A percentile compares a stretch with the other conserved stretches of the same genome.
Conservation (phyloP, 2,329 filamentous ascomycete species). For the Claviceps paspali region DNA sequence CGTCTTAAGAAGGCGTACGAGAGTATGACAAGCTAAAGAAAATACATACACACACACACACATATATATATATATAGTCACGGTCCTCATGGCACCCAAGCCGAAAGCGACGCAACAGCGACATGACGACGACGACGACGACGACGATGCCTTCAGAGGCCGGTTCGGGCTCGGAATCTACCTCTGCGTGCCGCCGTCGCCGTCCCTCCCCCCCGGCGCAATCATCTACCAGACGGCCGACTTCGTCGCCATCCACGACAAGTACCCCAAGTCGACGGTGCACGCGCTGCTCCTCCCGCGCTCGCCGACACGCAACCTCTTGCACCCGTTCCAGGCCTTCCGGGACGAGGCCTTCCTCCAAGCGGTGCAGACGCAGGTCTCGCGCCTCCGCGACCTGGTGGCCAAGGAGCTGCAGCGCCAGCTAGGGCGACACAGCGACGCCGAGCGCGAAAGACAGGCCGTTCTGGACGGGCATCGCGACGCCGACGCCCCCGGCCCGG, state of each 20-base stretch:
- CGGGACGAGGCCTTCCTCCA: constrained; percentile 54
- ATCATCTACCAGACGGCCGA: constrained; percentile 52
- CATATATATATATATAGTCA: constrained; percentile 12
- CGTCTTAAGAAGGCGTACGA: too few species aligned
- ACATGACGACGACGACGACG: constrained; percentile 7
- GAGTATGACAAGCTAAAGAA: background rate
- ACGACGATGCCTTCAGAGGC: constrained; percentile 24
- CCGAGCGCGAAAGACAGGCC: constrained; percentile 50
- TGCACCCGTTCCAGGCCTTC: constrained; percentile 68
- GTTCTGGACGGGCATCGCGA: constrained; percentile 41
- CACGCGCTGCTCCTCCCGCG: constrained; percentile 84
- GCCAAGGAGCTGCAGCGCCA: constrained; percentile 59
- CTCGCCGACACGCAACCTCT: constrained; percentile 38
- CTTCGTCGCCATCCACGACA: constrained; percentile 67
- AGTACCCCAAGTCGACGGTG: constrained; percentile 71
- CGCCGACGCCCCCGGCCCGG: too few species aligned
- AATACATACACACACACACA: background rate
- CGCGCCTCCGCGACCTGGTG: constrained; percentile 46
- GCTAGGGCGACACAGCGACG: constrained; percentile 46
- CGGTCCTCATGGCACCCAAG: constrained; percentile 19
- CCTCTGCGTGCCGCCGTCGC: constrained; percentile 45
- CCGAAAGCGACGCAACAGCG: background rate
- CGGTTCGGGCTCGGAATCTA: constrained; percentile 54
- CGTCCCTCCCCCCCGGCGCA: constrained; percentile 40
- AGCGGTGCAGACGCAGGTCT: constrained; percentile 44